Base-by-base conservation (phyloP, 31 red algal genomes). In the Porphyra umbilicalis region DNA sequence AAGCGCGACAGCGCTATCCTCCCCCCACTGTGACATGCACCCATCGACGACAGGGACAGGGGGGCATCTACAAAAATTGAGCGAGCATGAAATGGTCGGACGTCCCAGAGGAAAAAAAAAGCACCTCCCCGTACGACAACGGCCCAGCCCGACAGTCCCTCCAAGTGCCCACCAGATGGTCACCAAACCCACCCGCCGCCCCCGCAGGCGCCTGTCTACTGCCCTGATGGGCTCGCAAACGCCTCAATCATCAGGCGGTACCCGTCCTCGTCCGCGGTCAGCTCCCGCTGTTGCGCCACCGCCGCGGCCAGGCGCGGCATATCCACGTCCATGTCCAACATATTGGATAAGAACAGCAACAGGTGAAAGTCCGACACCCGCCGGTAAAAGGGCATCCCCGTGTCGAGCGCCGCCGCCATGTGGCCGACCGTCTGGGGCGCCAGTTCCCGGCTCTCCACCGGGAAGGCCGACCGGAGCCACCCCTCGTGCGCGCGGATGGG, bases 241-340 rank as follows among this genome's bases (percentile, higher is more conserved):
- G 88, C 85, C 29, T 99, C 97, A 76, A 99, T 94, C 91, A 99
- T 96, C n/a, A 99, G 84, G 34, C 85, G 88, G 80, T 92, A 99
- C 31, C 97, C 97, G 35, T 93, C 86, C 71, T 96, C 94, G 15
- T 91, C 86, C 6, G 77, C 42, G 33, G 25, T 36, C 25, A 83
- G 76, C 30, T 90, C 88, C 76, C 88, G 85, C 46, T 92, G 67
- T 36, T 85, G 81, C 82, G 88, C 88, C 35, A 96, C 84, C 32
- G 90, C 81, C 1, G 85, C 82, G 35, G 77, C 82, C n/a, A 99
- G 84, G 1, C 83, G 81, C 10, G 97, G 97, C 94, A 99, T 96
- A 75, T 99, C 97, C 75, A 85, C 79, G 35, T 92, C 89, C 89
- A 99, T 91, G 76, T 96, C 97, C 75, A 99, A 91, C 57, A 96